These are phyloP conservation scores for Geotrichum reessii DNA, from an alignment of 1,139 yeast genomes.

Conservation along the genomic window DNA sequence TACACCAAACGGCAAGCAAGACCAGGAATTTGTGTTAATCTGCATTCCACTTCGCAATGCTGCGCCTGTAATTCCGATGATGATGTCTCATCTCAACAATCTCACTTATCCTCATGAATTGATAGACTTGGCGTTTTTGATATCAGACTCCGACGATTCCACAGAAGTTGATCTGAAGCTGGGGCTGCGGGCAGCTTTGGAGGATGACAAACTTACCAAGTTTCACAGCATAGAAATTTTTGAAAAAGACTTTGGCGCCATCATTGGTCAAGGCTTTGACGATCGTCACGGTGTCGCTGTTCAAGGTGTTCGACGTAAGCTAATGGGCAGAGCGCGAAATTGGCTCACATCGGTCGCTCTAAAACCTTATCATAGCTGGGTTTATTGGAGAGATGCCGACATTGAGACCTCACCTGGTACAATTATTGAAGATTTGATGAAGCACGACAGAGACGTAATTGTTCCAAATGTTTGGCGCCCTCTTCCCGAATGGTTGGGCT, in stretches of 20 bases:
- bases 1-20: slow-evolving; percentile 49
- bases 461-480: slow-evolving; percentile 95
- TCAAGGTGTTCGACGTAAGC: slow-evolving; percentile 63
- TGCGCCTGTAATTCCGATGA: slow-evolving; percentile 56
- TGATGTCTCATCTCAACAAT: slow-evolving; percentile 53
- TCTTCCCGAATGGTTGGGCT: slow-evolving; percentile 80
- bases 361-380: slow-evolving; percentile 67
- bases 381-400: slow-evolving; percentile 72
- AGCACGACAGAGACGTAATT: slow-evolving; percentile 56
- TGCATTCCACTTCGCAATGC: slow-evolving; percentile 67
- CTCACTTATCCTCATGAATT: slow-evolving; percentile 60
- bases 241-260: slow-evolving; percentile 65
- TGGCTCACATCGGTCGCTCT: slow-evolving; percentile 60
- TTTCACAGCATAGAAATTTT: slow-evolving; percentile 36
- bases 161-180: slow-evolving; percentile 53
- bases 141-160: slow-evolving; percentile 62
- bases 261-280: slow-evolving; percentile 74
- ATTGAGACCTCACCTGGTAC: slow-evolving; percentile 58
- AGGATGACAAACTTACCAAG: slow-evolving; percentile 43
- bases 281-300: slow-evolving; percentile 70
- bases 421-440: slow-evolving; percentile 61
- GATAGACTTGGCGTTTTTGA: slow-evolving; percentile 58
- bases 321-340: slow-evolving; percentile 69
- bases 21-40: slow-evolving; percentile 50
- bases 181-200: slow-evolving; percentile 75